Conservation (phyloP, 2,329 filamentous ascomycete genomes). For the Lasiodiplodia gonubiensis region DNA sequence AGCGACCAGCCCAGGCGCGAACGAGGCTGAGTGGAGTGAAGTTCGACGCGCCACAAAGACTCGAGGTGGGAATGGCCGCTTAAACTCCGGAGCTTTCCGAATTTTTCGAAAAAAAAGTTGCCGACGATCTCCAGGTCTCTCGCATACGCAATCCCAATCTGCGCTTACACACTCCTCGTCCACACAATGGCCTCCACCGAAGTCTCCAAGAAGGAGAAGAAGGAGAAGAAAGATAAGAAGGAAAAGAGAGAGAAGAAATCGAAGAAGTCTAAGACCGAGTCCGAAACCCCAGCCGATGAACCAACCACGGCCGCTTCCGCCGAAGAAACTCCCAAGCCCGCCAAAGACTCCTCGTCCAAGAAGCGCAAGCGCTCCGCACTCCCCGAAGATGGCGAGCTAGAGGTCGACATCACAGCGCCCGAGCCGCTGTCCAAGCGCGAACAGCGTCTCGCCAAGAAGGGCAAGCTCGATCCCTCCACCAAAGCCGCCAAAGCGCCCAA, state of each 20-base stretch:
- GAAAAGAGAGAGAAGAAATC: slow-evolving; percentile 33
- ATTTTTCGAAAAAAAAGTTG: slow-evolving; percentile 24
- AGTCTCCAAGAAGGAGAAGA: slow-evolving; percentile 17
- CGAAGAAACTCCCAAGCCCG: slow-evolving; percentile 30
- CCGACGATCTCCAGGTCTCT: slow-evolving; percentile 7
- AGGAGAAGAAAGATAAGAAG: slow-evolving; percentile 33
- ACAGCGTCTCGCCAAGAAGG: slow-evolving; percentile 86
- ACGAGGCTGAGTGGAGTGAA: background rate
- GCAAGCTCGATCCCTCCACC: slow-evolving; percentile 57
- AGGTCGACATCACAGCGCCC: slow-evolving; percentile 86
- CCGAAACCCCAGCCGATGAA: slow-evolving; percentile 18
- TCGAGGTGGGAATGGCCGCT: background rate
- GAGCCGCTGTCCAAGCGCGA: slow-evolving; percentile 96
- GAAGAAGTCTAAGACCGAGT: slow-evolving; percentile 18
- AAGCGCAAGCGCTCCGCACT: slow-evolving; percentile 66
- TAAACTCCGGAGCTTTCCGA: slow-evolving; percentile 1
- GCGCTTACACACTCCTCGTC: background rate
- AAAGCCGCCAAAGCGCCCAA: slow-evolving; percentile 30
- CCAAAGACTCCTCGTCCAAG: slow-evolving; percentile 28
- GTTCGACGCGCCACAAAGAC: background rate
- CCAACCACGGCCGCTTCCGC: background rate
- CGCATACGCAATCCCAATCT: too few relatives aligned
- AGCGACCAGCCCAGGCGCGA: background rate
- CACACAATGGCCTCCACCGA: slow-evolving; percentile 7
- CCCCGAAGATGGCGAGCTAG: slow-evolving; percentile 64